Conservation (phyloP, 2,329 filamentous ascomycete genomes). For the Calonectria honghensis region DNA sequence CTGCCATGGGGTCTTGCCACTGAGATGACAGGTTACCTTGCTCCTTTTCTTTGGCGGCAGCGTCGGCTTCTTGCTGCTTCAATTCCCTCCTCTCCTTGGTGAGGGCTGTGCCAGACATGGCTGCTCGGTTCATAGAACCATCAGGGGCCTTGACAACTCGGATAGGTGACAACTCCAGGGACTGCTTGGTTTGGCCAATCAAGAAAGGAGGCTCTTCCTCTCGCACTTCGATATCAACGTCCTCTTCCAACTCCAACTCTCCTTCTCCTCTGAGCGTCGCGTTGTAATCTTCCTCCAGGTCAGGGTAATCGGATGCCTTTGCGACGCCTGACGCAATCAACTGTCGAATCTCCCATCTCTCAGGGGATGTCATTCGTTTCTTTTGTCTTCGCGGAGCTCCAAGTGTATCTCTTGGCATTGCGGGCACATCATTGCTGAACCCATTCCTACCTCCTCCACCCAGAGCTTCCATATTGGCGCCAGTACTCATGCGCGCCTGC, state of each 20-base stretch:
- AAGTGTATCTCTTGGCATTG: slow-evolving; percentile 62
- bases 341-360: slow-evolving; percentile 98
- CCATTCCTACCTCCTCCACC: slow-evolving; percentile 78
- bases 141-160: slow-evolving; percentile 98
- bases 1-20: slow-evolving; percentile 98
- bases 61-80: slow-evolving; percentile 90
- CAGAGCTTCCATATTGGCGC: slow-evolving; percentile 90
- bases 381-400: slow-evolving; percentile 76
- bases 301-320: slow-evolving; percentile 94
- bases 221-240: slow-evolving; percentile 96
- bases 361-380: slow-evolving; percentile 96
- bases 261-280: slow-evolving; percentile 90
- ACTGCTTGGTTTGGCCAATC: slow-evolving; percentile 96
- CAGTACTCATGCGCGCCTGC: slow-evolving; percentile 86
- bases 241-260: slow-evolving; percentile 93
- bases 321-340: slow-evolving; percentile 96
- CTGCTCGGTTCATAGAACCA: slow-evolving; percentile 97
- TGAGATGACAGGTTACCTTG: slow-evolving; percentile 91
- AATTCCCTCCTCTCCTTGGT: slow-evolving; percentile 94
- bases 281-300: slow-evolving; percentile 95
- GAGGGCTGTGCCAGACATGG: slow-evolving; percentile 92
- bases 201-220: slow-evolving; percentile 98
- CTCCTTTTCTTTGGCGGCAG: slow-evolving; percentile 81
- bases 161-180: slow-evolving; percentile 94
- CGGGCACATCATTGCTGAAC: slow-evolving; percentile 67